These are phyloP conservation scores for Tylopilus orsonianus DNA, from an alignment of 1,284 basidiomycete genomes.

Conservation along the genomic window DNA sequence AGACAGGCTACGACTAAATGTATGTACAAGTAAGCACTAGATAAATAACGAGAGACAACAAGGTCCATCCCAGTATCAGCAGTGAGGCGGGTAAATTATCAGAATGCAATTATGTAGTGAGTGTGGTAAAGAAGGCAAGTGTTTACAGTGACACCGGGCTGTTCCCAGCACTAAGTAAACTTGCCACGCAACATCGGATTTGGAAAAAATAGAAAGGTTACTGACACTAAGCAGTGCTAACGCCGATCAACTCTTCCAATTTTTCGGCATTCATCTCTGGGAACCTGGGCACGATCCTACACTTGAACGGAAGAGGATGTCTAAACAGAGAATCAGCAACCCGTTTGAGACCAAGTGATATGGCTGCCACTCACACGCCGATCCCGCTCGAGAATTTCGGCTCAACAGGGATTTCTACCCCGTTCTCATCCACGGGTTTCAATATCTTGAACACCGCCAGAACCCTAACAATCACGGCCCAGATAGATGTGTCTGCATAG, in stretches of 20 bases:
- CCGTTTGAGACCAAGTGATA: not conserved
- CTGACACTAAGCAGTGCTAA: not conserved
- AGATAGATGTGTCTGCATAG: constrained; percentile 14
- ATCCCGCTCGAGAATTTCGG: not conserved
- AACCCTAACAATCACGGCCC: constrained; percentile 12
- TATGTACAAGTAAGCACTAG: no score
- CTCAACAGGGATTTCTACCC: constrained; percentile 7
- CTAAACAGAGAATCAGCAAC: not conserved
- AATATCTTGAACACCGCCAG: constrained; percentile 16
- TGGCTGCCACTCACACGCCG: constrained; percentile 3
- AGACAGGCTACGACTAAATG: no score
- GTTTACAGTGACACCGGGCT: no score
- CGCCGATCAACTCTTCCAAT: constrained; percentile 11
- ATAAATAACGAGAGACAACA: no score
- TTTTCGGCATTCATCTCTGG: constrained; percentile 2
- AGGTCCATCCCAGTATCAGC: no score
- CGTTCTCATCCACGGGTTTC: constrained; percentile 13
- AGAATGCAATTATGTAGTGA: no score
- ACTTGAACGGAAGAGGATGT: constrained; percentile 17
- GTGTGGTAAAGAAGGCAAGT: no score
- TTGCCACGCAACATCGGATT: no score
- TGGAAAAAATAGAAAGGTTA: not conserved
- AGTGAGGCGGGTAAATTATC: no score
- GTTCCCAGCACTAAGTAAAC: no score
- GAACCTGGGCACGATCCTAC: constrained; percentile 13